A percentile compares a stretch with the other conserved stretches of the same genome.
phyloP scores from a whole-genome alignment of 768 basidiomycete genomes.

The Vararia minispora region DNA sequence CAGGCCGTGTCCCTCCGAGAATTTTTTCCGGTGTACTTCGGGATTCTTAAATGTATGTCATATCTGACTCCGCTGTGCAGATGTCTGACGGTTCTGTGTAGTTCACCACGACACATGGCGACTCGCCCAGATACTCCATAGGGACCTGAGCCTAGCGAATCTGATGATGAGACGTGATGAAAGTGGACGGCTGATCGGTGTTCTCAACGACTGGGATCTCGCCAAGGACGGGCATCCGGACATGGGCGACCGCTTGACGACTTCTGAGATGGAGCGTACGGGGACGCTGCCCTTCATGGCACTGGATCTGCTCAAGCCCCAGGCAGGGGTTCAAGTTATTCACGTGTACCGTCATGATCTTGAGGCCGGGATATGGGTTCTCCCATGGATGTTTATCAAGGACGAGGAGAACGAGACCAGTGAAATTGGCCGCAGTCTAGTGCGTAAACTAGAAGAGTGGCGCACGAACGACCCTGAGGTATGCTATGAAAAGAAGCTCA shows the following conservation, averaged over 20 bases:
- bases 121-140: neutral
- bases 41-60: too few relatives aligned
- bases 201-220: constrained; percentile 4
- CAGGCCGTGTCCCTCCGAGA: too few relatives aligned
- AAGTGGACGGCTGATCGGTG: neutral
- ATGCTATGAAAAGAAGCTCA: too few relatives aligned
- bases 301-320: neutral
- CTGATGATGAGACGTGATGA: neutral
- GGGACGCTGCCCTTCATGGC: neutral
- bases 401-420: neutral
- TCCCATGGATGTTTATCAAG: neutral
- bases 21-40: too few relatives aligned
- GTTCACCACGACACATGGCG: neutral
- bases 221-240: too few relatives aligned
- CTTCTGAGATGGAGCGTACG: neutral
- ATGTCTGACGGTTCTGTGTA: too few relatives aligned
- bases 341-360: constrained; percentile 2
- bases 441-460: too few relatives aligned
- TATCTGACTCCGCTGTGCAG: too few relatives aligned
- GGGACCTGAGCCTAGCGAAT: neutral
- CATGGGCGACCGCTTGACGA: neutral
- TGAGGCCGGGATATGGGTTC: neutral
- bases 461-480: too few relatives aligned
- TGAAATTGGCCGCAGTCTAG: too few relatives aligned
- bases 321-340: neutral